These are phyloP conservation scores for Synchytrium microbalum DNA, from an alignment of 371 early-diverging fungal species.

Conservation along the genomic window DNA sequence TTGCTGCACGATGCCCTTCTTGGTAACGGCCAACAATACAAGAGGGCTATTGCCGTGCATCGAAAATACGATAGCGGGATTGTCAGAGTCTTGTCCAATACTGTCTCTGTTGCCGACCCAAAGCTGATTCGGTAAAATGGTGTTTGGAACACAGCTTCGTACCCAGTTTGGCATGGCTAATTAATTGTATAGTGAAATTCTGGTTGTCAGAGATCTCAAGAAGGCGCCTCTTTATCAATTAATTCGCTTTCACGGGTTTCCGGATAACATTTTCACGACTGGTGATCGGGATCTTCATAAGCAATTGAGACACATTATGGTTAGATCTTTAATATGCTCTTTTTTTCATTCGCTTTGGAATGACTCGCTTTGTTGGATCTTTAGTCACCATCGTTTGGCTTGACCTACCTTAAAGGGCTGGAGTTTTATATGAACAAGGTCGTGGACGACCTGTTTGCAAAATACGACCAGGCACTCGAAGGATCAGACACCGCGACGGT, in stretches of 20 bases:
- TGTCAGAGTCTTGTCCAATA: not conserved
- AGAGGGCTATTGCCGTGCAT: no score
- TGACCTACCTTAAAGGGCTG: not conserved
- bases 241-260: not conserved
- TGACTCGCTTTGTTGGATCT: no score
- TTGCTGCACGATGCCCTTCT: no score
- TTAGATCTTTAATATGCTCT: no score
- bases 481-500: not conserved
- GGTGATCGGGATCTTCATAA: not conserved
- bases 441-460: not conserved
- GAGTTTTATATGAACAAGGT: not conserved
- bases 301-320: not conserved
- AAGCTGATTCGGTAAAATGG: not conserved
- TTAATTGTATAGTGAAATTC: no score
- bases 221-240: no score
- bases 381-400: not conserved
- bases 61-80: not conserved
- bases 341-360: no score
- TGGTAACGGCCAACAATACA: no score
- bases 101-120: not conserved
- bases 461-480: no score
- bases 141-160: no score
- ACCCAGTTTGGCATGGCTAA: no score
- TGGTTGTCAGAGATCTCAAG: not conserved
- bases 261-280: not conserved